A percentile compares a stretch with the other conserved stretches of the same genome.
These are phyloP conservation scores for Phytophthora fragariae DNA, from an alignment of 352 stramenopile genomes.

Conservation along the genomic window DNA sequence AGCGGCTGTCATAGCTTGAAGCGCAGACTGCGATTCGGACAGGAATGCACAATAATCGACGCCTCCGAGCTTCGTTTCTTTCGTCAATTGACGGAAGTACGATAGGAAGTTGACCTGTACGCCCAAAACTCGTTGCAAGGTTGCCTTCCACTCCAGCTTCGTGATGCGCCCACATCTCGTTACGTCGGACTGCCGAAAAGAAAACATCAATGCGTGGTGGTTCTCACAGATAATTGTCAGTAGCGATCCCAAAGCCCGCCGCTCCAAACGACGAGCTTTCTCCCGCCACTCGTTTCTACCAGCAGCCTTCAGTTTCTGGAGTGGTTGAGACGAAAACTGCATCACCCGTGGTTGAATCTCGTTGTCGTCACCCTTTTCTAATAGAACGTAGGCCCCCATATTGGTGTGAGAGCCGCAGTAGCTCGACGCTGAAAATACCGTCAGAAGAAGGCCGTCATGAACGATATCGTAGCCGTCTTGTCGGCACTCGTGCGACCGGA, in stretches of 20 bases:
- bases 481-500: slow-evolving; percentile 93
- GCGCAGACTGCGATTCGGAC: background rate
- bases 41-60: slow-evolving; percentile 70
- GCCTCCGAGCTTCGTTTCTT: slow-evolving; percentile 32
- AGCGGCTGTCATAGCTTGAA: background rate
- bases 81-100: slow-evolving; percentile 64
- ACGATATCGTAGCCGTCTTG: slow-evolving; percentile 86
- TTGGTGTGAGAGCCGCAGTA: slow-evolving; percentile 92
- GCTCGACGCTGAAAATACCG: slow-evolving; percentile 91
- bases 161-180: slow-evolving; percentile 42
- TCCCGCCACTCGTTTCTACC: slow-evolving; percentile 74
- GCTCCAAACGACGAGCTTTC: slow-evolving; percentile 65
- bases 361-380: slow-evolving; percentile 57
- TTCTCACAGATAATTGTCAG: slow-evolving; percentile 73
- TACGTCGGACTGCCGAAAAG: slow-evolving; percentile 48
- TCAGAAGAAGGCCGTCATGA: slow-evolving; percentile 82
- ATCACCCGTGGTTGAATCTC: slow-evolving; percentile 90
- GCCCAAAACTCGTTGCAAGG: slow-evolving; percentile 50
- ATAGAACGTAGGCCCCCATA: slow-evolving; percentile 72
- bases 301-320: slow-evolving; percentile 70
- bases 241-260: slow-evolving; percentile 66
- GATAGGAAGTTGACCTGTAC: slow-evolving; percentile 70
- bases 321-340: slow-evolving; percentile 88
- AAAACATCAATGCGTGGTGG: slow-evolving; percentile 45
- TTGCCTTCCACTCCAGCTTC: slow-evolving; percentile 66